These are phyloP conservation scores for Stereocaulon alpinum DNA, from an alignment of 495 filamentous ascomycete species.

Conservation along the genomic window DNA sequence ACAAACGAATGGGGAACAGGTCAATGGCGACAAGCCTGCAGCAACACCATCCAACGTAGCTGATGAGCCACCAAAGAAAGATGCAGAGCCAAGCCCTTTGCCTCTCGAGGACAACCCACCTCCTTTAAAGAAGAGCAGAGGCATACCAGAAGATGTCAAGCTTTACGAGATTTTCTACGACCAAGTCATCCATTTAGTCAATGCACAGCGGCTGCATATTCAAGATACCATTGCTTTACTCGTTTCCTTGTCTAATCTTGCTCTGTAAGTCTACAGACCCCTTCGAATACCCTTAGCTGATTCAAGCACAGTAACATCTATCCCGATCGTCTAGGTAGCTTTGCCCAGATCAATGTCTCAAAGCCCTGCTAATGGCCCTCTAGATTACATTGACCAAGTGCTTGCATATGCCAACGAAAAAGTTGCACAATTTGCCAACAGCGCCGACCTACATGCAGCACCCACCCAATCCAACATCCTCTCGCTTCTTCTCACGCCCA, in stretches of 20 bases:
- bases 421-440: slow-evolving; percentile 81
- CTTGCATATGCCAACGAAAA: slow-evolving; percentile 82
- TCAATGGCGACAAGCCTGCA: slow-evolving; percentile 34
- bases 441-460: slow-evolving; percentile 82
- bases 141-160: slow-evolving; percentile 72
- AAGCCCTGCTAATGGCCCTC: slow-evolving; percentile 4
- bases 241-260: slow-evolving; percentile 84
- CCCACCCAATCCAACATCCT: slow-evolving; percentile 81
- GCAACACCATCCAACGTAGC: slow-evolving; percentile 21
- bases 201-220: slow-evolving; percentile 79
- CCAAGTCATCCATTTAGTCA: slow-evolving; percentile 87
- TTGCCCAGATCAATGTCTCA: not conserved
- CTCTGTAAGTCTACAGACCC: slow-evolving; percentile 42
- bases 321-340: slow-evolving; percentile 57
- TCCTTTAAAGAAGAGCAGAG: slow-evolving; percentile 46
- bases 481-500: slow-evolving; percentile 74
- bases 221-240: slow-evolving; percentile 89
- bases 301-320: slow-evolving; percentile 60
- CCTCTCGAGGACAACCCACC: slow-evolving; percentile 20
- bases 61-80: slow-evolving; percentile 25
- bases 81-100: slow-evolving; percentile 19
- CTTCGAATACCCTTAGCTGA: slow-evolving; percentile 7
- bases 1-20: slow-evolving; percentile 26
- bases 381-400: slow-evolving; percentile 90
- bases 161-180: slow-evolving; percentile 97